Evolutionary conservation across 305 asterid genomes (phyloP).

Genomic region (Stenogyne calaminthoides): DNA sequence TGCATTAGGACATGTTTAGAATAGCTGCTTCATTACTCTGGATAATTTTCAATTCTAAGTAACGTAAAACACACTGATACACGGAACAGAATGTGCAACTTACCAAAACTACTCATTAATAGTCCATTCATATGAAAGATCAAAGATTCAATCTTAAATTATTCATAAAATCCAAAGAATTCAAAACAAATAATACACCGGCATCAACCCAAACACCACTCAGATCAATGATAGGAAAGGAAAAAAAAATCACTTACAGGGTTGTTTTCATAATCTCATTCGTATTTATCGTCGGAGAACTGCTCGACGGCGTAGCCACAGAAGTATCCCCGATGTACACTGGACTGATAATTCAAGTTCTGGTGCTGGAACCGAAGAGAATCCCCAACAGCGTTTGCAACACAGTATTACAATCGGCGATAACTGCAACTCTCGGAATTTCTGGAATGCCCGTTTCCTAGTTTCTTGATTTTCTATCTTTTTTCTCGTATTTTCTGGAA

Average conservation of each 20-base stretch:
- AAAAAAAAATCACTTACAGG: conserved; percentile 51
- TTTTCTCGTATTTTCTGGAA: too few relatives aligned
- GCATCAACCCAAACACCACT: conserved; percentile 16
- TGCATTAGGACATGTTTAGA: conserved; percentile 19
- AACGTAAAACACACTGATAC: not conserved
- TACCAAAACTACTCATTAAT: conserved; percentile 11
- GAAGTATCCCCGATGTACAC: conserved; percentile 42
- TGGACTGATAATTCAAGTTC: too few relatives aligned
- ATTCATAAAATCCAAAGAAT: not conserved
- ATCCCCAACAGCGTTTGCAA: too few relatives aligned
- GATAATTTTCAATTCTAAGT: conserved; percentile 9
- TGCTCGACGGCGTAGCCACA: conserved; percentile 64
- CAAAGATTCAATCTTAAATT: not conserved
- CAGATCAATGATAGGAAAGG: not conserved
- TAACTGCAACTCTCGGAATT: too few relatives aligned
- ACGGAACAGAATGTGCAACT: too few relatives aligned
- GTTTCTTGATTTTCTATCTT: not conserved
- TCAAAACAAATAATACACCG: not conserved
- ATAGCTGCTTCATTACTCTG: conserved; percentile 1
- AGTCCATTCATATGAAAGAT: conserved; percentile 7
- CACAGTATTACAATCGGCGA: too few relatives aligned
- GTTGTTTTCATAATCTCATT: conserved; percentile 84
- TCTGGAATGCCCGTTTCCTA: too few relatives aligned
- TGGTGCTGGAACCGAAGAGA: too few relatives aligned
- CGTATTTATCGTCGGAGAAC: conserved; percentile 92